phyloP scores from a whole-genome alignment of 140 eudicot genomes.

The Flaveria floridana region DNA sequence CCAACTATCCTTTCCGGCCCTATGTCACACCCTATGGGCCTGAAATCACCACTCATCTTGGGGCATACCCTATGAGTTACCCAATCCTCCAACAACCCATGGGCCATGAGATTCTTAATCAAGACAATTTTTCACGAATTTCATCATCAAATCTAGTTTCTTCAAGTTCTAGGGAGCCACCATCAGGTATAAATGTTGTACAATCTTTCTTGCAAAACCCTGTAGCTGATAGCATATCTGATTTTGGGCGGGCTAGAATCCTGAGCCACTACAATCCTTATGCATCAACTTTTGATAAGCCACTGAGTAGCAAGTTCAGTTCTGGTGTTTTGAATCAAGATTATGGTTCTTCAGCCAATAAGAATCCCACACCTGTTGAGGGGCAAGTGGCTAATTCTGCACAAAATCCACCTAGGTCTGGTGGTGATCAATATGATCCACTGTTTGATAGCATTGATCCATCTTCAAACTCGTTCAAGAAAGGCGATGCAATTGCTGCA shows the following conservation, averaged over 20 bases:
- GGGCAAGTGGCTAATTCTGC: constrained; percentile 37
- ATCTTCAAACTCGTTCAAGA: constrained; percentile 43
- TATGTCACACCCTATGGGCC: constrained; percentile 43
- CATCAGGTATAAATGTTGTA: constrained; percentile 21
- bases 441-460: constrained; percentile 83
- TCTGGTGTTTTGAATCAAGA: constrained; percentile 42
- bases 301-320: constrained; percentile 54
- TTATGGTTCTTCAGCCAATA: constrained; percentile 36
- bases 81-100: constrained; percentile 39
- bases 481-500: constrained; percentile 43
- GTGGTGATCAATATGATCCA: constrained; percentile 84
- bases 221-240: constrained; percentile 35
- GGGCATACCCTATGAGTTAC: constrained; percentile 38
- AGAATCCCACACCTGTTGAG: constrained; percentile 40
- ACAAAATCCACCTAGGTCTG: constrained; percentile 37
- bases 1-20: constrained; percentile 40
- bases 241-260: constrained; percentile 51
- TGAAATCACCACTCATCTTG: constrained; percentile 37
- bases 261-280: constrained; percentile 65
- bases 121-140: constrained; percentile 31
- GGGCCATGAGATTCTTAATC: constrained; percentile 34
- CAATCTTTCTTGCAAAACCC: constrained; percentile 37
- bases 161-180: constrained; percentile 38
- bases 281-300: constrained; percentile 77
- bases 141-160: constrained; percentile 35